Conservation (phyloP, 176 grass and related monocot species). For the Luzula sylvatica region DNA sequence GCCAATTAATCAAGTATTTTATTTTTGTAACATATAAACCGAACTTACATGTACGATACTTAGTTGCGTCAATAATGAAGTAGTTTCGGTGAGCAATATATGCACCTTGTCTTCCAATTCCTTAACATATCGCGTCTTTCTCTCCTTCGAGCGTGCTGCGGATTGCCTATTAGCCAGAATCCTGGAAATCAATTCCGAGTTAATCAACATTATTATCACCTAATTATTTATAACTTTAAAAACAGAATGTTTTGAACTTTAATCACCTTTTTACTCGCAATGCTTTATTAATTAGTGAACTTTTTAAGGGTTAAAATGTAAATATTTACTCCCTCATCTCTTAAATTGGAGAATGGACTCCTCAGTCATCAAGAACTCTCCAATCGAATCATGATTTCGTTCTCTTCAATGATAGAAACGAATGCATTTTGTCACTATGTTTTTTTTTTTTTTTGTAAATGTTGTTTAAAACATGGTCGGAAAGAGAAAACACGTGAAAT, state of each 20-base stretch:
- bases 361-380: too few species aligned
- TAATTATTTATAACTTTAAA: not conserved
- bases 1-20: not conserved
- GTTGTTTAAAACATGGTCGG: too few species aligned
- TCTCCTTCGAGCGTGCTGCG: constrained; percentile 89
- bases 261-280: constrained; percentile 67
- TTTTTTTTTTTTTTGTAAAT: too few species aligned
- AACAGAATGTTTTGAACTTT: not conserved
- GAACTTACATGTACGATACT: constrained; percentile 57
- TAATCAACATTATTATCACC: not conserved
- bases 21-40: not conserved
- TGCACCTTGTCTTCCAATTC: constrained; percentile 88
- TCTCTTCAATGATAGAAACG: too few species aligned
- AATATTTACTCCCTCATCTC: too few species aligned
- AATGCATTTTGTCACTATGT: too few species aligned
- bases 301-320: too few species aligned
- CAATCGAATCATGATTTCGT: too few species aligned
- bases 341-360: too few species aligned
- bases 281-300: too few species aligned
- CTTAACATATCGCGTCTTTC: constrained; percentile 77
- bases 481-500: too few species aligned
- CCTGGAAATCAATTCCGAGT: constrained; percentile 34
- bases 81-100: constrained; percentile 70
- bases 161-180: constrained; percentile 92
- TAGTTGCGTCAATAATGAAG: constrained; percentile 69